phyloP scores from a whole-genome alignment of 2,329 filamentous ascomycete species.

The Diaporthe longicolla region DNA sequence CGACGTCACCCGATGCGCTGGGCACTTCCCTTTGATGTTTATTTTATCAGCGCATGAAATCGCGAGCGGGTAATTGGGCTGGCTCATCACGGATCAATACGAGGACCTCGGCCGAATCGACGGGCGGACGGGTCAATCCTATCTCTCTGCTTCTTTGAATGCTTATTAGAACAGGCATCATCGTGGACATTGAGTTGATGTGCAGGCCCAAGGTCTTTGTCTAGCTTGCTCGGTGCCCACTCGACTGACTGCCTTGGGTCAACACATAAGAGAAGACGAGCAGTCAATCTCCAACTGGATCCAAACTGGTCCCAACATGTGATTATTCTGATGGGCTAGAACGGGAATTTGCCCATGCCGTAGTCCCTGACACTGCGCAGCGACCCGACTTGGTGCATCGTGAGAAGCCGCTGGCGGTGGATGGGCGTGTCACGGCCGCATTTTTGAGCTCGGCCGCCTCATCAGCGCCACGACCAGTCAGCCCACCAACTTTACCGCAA shows the following conservation, averaged over 20 bases:
- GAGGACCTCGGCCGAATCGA: background rate
- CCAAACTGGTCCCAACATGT: background rate
- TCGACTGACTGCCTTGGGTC: background rate
- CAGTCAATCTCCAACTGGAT: background rate
- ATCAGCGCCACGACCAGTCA: background rate
- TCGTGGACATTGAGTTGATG: no score
- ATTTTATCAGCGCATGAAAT: conserved; percentile 16
- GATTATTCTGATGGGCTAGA: background rate
- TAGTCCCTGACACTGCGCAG: background rate
- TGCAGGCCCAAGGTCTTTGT: background rate
- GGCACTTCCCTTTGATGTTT: no score
- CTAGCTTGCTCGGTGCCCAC: background rate
- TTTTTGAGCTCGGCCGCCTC: background rate
- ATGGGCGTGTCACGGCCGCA: background rate
- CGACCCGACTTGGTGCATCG: background rate
- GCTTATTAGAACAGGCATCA: background rate
- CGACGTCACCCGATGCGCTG: conserved; percentile 15
- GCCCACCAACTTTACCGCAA: no score
- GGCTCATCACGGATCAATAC: conserved; percentile 19
- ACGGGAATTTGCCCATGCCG: background rate
- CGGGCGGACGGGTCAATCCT: background rate
- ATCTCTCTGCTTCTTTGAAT: background rate
- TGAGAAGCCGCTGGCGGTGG: background rate
- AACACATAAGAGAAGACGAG: background rate
- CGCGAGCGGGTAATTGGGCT: conserved; percentile 23